phyloP scores from a whole-genome alignment of 2,329 filamentous ascomycete species.

The Fusarium bactridioides region DNA sequence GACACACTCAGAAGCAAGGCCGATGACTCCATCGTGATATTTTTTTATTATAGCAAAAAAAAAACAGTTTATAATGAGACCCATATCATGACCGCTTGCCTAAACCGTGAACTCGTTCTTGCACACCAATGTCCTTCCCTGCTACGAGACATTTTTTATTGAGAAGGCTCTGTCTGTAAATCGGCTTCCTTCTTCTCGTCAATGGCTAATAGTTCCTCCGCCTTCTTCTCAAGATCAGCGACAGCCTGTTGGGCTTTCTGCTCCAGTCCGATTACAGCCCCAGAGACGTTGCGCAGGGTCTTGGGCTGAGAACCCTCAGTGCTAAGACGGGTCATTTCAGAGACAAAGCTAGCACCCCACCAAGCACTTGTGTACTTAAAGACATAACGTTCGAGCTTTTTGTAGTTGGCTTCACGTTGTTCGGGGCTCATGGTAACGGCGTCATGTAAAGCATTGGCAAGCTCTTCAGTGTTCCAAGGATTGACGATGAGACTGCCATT shows the following conservation, averaged over 20 bases:
- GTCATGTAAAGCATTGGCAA: conserved; percentile 91
- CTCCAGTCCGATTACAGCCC: conserved; percentile 47
- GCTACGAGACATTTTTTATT: conserved; percentile 23
- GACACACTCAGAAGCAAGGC: neutral
- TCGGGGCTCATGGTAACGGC: conserved; percentile 97
- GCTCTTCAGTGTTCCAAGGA: conserved; percentile 97
- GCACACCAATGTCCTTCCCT: conserved; percentile 22
- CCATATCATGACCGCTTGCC: conserved; percentile 37
- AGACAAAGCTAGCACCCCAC: conserved; percentile 95
- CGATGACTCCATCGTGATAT: neutral
- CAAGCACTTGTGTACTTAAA: conserved; percentile 98
- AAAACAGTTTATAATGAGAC: conserved; percentile 24
- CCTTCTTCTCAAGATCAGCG: conserved; percentile 34
- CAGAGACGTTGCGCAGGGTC: conserved; percentile 52
- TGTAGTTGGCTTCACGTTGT: conserved; percentile 84
- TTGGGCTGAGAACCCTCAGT: conserved; percentile 50
- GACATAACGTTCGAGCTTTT: conserved; percentile 92
- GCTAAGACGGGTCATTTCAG: conserved; percentile 72
- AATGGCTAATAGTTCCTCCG: conserved; percentile 14
- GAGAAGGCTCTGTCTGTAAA: neutral
- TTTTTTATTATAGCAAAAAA: conserved; percentile 15
- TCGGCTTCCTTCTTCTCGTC: conserved; percentile 31
- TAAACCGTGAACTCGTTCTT: conserved; percentile 35
- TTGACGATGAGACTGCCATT: conserved; percentile 96
- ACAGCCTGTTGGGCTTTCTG: conserved; percentile 41